phyloP scores from a whole-genome alignment of 495 filamentous ascomycete species.

The Letharia columbiana region DNA sequence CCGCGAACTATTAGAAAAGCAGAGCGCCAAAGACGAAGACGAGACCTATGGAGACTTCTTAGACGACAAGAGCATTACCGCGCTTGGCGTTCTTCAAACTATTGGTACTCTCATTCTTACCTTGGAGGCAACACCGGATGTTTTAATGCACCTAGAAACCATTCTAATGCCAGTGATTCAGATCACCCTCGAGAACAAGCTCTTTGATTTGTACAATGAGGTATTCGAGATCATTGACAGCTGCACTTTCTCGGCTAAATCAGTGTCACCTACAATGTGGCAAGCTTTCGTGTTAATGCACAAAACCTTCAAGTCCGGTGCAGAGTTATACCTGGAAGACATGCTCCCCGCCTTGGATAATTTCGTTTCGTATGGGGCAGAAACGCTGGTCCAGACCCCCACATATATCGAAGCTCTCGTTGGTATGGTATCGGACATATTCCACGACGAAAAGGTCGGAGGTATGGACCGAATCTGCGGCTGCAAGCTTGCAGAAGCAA shows the following conservation, averaged over 20 bases:
- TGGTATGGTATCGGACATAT: slow-evolving; percentile 69
- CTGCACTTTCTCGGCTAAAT: slow-evolving; percentile 97
- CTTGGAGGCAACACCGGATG: slow-evolving; percentile 90
- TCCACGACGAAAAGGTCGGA: slow-evolving; percentile 78
- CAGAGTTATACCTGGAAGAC: slow-evolving; percentile 87
- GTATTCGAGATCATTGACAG: slow-evolving; percentile 98
- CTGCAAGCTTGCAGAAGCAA: slow-evolving; percentile 95
- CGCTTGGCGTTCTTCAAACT: slow-evolving; percentile 90
- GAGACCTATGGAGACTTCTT: slow-evolving; percentile 79
- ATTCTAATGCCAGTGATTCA: slow-evolving; percentile 95
- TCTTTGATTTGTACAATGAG: slow-evolving; percentile 95
- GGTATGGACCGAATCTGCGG: slow-evolving; percentile 95
- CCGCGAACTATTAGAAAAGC: slow-evolving; percentile 79
- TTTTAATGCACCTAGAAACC: slow-evolving; percentile 85
- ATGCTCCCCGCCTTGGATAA: slow-evolving; percentile 98
- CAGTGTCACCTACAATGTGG: slow-evolving; percentile 96
- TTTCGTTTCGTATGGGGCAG: slow-evolving; percentile 82
- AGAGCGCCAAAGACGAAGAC: slow-evolving; percentile 63
- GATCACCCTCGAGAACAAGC: slow-evolving; percentile 92
- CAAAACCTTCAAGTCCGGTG: slow-evolving; percentile 90
- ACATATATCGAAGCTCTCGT: slow-evolving; percentile 78
- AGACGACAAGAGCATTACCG: slow-evolving; percentile 97
- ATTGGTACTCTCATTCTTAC: slow-evolving; percentile 97
- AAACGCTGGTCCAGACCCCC: slow-evolving; percentile 71
- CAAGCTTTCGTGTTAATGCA: slow-evolving; percentile 94